These are phyloP conservation scores for Colletotrichum tropicale DNA, from an alignment of 2,329 filamentous ascomycete genomes.

Conservation along the genomic window DNA sequence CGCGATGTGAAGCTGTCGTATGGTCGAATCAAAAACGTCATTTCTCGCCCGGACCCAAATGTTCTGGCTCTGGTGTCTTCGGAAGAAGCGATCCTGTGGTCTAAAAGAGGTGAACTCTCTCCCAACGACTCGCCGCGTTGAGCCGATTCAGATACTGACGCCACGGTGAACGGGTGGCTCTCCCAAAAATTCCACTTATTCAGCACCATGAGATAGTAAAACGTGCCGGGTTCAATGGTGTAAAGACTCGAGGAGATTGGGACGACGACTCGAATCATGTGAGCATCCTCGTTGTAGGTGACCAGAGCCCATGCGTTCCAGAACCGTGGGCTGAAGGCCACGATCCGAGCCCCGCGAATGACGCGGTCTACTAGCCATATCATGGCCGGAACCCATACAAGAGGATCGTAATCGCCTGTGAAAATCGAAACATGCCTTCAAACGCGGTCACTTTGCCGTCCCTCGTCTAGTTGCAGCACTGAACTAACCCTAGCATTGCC, in stretches of 20 bases:
- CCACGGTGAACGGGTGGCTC: slow-evolving; percentile 55
- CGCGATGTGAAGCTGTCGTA: slow-evolving; percentile 49
- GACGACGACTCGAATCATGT: slow-evolving; percentile 46
- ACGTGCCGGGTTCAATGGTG: slow-evolving; percentile 42
- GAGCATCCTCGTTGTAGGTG: slow-evolving; percentile 38
- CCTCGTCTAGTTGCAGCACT: background rate
- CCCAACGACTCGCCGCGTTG: slow-evolving; percentile 13
- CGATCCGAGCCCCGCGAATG: slow-evolving; percentile 45
- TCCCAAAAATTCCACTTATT: slow-evolving; percentile 47
- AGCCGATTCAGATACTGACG: slow-evolving; percentile 24
- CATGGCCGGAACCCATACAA: slow-evolving; percentile 52
- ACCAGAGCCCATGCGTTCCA: slow-evolving; percentile 38
- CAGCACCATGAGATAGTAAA: slow-evolving; percentile 49
- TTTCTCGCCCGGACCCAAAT: slow-evolving; percentile 7
- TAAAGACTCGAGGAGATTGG: slow-evolving; percentile 38
- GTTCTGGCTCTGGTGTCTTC: background rate
- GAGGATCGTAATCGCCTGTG: slow-evolving; percentile 48
- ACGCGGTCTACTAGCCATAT: slow-evolving; percentile 57
- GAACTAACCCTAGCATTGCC: slow-evolving; percentile 47
- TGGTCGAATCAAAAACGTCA: slow-evolving; percentile 49
- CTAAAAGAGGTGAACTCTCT: slow-evolving; percentile 37
- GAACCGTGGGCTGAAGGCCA: slow-evolving; percentile 41
- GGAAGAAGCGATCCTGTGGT: background rate
- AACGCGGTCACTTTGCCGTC: background rate
- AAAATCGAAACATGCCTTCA: slow-evolving; percentile 54